Base-by-base conservation (phyloP, 108 stramenopile genomes). In the Parmales sp. region DNA sequence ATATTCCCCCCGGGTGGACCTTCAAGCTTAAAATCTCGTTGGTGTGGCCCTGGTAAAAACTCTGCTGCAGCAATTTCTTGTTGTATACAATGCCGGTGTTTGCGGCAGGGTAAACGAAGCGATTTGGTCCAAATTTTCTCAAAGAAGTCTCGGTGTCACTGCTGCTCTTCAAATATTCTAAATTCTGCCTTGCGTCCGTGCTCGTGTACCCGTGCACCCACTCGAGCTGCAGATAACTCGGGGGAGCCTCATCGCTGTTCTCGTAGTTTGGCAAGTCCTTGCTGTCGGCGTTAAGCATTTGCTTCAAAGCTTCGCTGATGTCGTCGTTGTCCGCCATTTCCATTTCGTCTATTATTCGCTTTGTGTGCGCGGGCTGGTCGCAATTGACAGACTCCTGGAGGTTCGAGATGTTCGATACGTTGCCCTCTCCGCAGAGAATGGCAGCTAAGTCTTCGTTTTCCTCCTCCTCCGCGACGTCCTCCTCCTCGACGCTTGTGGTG, bases 1-100 rank as follows among this genome's bases (percentile, higher is more conserved):
- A 45, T 34, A 18, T 37, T 37, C 73, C 63, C 38, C 72, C 76
- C 13, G 74, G 64, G 28, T 63, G 48, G 66, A 79, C 71, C 20
- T 69, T 36, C 25, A 80, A 13, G 37, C 41, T 67, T 4, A 76
- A 66, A 38, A 80, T 50, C 39, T 80, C 73, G 41, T 77, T 73
- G 19, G 38, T n/a, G 45, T 79, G 78, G 3, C 67, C 65, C 51
- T 65, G 18, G 69, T 74, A 74, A 77, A 77, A 80, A 23, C 39
- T 37, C 64, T 79, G 78, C 16, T 38, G 54, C 31, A 74, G 54
- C 34, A 37, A 54, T 23, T 60, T 45, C 19, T 69, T 69, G 48
- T 80, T 69, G 71, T 77, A 73, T 7, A 80, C 77, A 2, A 79
- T 73, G 22, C 69, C 75, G 44, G 73, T 19, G 19, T 69, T 73